phyloP scores from a whole-genome alignment of 2,329 filamentous ascomycete genomes.

The Botrytis medusae region DNA sequence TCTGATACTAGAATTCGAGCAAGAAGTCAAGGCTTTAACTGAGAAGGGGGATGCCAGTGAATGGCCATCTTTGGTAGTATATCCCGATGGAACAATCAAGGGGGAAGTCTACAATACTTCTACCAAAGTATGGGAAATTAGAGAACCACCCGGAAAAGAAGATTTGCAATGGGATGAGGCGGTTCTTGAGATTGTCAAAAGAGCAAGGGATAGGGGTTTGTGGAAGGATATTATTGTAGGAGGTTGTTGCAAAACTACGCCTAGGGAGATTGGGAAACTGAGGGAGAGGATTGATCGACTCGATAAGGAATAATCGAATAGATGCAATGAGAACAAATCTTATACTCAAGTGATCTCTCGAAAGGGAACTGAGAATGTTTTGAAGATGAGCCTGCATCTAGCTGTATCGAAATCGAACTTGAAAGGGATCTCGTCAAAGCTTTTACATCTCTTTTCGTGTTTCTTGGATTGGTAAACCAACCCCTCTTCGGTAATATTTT shows the following conservation, averaged over 20 bases:
- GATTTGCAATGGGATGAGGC: conserved; percentile 41
- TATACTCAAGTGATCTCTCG: neutral
- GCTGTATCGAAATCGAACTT: neutral
- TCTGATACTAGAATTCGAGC: conserved; percentile 56
- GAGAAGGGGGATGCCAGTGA: conserved; percentile 38
- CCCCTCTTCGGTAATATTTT: neutral
- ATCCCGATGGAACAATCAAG: conserved; percentile 66
- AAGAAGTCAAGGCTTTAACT: conserved; percentile 45
- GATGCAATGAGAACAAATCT: neutral
- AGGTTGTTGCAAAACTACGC: conserved; percentile 48
- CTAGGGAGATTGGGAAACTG: conserved; percentile 36
- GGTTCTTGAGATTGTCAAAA: conserved; percentile 40
- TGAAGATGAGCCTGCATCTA: neutral
- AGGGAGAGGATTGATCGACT: conserved; percentile 33
- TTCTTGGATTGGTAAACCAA: neutral
- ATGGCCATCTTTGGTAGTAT: conserved; percentile 60
- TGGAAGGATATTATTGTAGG: conserved; percentile 44
- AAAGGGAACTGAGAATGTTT: neutral
- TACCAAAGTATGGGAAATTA: conserved; percentile 58
- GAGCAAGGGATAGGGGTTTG: conserved; percentile 31
- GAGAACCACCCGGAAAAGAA: conserved; percentile 12
- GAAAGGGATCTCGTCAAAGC: neutral
- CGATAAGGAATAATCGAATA: neutral
- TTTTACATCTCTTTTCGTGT: neutral
- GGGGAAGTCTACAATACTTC: conserved; percentile 66